Conservation (phyloP, 768 basidiomycete genomes). For the Collybiopsis confluens region DNA sequence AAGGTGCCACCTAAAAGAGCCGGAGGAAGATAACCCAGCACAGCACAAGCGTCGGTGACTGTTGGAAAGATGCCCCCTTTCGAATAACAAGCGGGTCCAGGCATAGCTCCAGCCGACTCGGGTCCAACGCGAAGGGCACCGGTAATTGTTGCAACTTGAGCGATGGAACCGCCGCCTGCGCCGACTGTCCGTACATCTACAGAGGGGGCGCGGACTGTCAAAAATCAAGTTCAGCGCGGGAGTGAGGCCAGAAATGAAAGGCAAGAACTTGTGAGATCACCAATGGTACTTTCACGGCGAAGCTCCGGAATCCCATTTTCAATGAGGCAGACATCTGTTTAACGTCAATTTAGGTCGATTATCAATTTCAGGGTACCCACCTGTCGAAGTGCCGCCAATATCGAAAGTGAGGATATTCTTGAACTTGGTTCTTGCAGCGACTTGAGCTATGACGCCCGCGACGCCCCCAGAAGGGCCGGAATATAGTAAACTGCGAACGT, state of each 20-base stretch:
- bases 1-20: slow-evolving; percentile 24
- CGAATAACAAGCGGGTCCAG: slow-evolving; percentile 27
- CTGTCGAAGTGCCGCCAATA: slow-evolving; percentile 14
- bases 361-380: neutral
- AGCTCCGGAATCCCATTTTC: slow-evolving; percentile 23
- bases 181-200: slow-evolving; percentile 23
- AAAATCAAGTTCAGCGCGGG: neutral
- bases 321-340: slow-evolving; percentile 24
- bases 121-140: slow-evolving; percentile 26
- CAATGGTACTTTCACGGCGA: slow-evolving; percentile 23
- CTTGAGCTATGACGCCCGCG: slow-evolving; percentile 19
- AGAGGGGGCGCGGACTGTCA: slow-evolving; percentile 21
- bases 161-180: slow-evolving; percentile 16
- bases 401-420: slow-evolving; percentile 25
- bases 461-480: slow-evolving; percentile 25
- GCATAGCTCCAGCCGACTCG: slow-evolving; percentile 24
- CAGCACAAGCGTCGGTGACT: slow-evolving; percentile 25
- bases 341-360: neutral
- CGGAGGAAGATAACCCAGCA: slow-evolving; percentile 23
- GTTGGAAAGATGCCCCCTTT: slow-evolving; percentile 24
- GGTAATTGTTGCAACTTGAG: slow-evolving; percentile 19
- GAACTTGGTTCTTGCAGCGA: slow-evolving; percentile 14
- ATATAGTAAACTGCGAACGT: neutral
- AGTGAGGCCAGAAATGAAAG: neutral
- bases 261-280: slow-evolving; percentile 17